Conservation (phyloP, 345 rosid genomes). For the Luvunga scandens region DNA sequence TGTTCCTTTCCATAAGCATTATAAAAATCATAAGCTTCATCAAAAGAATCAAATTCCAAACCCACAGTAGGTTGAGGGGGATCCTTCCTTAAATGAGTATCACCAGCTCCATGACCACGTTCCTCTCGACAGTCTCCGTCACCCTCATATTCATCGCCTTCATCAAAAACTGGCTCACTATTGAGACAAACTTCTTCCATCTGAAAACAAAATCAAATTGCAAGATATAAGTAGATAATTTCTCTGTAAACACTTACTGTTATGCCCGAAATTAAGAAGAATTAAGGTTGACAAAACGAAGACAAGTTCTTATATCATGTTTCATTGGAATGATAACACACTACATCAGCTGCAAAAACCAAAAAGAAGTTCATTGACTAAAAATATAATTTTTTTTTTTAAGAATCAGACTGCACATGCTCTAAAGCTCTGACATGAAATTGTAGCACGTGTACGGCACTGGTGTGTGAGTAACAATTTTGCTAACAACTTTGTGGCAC, state of each 20-base stretch:
- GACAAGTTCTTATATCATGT: background rate
- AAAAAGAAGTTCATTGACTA: background rate
- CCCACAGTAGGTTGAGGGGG: slow-evolving; percentile 36
- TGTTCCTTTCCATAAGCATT: slow-evolving; percentile 44
- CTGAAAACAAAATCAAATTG: slow-evolving; percentile 22
- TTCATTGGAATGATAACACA: background rate
- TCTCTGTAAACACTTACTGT: background rate
- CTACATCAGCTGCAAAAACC: background rate
- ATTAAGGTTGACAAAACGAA: background rate
- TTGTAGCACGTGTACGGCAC: too few species aligned
- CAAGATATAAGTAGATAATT: background rate
- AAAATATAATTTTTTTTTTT: background rate
- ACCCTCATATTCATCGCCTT: slow-evolving; percentile 31
- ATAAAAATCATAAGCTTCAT: slow-evolving; percentile 46
- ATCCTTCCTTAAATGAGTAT: slow-evolving; percentile 20
- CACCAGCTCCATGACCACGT: slow-evolving; percentile 21
- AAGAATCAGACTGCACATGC: background rate
- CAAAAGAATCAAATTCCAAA: slow-evolving; percentile 51
- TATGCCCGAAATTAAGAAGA: background rate
- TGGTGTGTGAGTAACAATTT: background rate
- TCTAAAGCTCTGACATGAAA: background rate
- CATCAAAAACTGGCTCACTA: slow-evolving; percentile 45
- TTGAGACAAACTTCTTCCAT: slow-evolving; percentile 60
- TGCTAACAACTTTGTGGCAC: background rate
- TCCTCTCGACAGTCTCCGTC: slow-evolving; percentile 28